These are phyloP conservation scores for Comarum palustre DNA, from an alignment of 306 rosid species.

Conservation along the genomic window DNA sequence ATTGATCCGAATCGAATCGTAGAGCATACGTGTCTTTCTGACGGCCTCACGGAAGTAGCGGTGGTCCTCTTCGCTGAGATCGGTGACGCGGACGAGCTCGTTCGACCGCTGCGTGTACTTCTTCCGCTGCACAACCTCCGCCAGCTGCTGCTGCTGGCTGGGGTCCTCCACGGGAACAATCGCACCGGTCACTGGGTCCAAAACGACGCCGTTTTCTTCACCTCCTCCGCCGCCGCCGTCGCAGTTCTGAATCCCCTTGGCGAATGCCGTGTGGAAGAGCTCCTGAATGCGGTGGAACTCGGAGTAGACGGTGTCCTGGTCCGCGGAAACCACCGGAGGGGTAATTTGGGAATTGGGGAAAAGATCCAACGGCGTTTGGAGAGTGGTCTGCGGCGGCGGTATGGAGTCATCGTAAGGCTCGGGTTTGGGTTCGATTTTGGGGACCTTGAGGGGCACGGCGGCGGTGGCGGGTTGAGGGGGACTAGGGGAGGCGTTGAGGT, in stretches of 20 bases:
- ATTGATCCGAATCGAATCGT: constrained; percentile 65
- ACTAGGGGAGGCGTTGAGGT: constrained; percentile 47
- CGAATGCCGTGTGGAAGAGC: constrained; percentile 52
- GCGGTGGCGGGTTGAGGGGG: constrained; percentile 32
- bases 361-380: constrained; percentile 15
- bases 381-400: constrained; percentile 14
- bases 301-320: constrained; percentile 35
- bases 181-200: constrained; percentile 51
- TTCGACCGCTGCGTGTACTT: constrained; percentile 35
- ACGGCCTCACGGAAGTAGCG: constrained; percentile 57
- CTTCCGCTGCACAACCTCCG: constrained; percentile 25
- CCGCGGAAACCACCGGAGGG: constrained; percentile 23
- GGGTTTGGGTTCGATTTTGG: constrained; percentile 60
- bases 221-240: constrained; percentile 14
- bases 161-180: constrained; percentile 50
- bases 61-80: constrained; percentile 52
- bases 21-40: constrained; percentile 66
- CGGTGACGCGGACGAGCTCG: constrained; percentile 73
- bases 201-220: constrained; percentile 6
- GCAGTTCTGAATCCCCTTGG: constrained; percentile 26
- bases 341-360: constrained; percentile 21
- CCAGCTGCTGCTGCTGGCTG: constrained; percentile 17
- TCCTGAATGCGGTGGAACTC: constrained; percentile 61
- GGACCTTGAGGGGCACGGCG: constrained; percentile 27
- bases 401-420: constrained; percentile 62